Evolutionary conservation across 2,329 filamentous ascomycete species (phyloP), one percentile per base, ranked within the genome.

Genomic region (Clonostachys solani): DNA sequence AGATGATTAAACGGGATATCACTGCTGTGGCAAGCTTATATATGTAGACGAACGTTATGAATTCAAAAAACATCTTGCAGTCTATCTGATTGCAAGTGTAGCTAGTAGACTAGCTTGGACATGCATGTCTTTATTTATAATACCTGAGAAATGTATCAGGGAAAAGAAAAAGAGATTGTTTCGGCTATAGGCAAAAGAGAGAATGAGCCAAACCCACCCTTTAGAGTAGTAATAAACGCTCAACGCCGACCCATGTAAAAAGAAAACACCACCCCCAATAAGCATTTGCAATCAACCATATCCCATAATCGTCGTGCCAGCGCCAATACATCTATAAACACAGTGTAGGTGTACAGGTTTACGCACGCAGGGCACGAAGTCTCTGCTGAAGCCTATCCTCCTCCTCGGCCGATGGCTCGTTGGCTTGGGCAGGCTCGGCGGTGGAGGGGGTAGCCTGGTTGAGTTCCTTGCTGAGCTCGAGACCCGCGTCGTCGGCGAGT

Each of bases 1-100:
- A 99, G 75, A 80, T 96, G 79, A 99, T 99, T 64, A 95, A 96
- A 78, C 75, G 94, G 60, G 94, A 96, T 65, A 94, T 96, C 46
- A 95, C 90, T 18, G 92, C 92, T 16, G 89, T 92, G 37, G 90
- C 91, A 13, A 90, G 86, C 64, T 68, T 95, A 60, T 95, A 95
- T 62, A 92, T 95, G 87, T 95, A 75, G 33, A 16, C 16, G 16
- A 40, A 12, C 33, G 16, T 16, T 6, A 17, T 19, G 40, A 18
- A 16, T 12, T 9, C 10, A 23, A n/a, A 42, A n/a, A 19, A 42
- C 13, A 18, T 18, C 15, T 13, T 38, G 19, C n/a, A 29, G 9
- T 29, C 9, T 29, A 29, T 29, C 23, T 29, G 23, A 9, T 29
- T 29, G 23, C 23, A 29, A 29, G 23, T 29, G 23, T 29, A 29